Evolutionary conservation across 75 land plant species (phyloP), one percentile per base, ranked within the genome.

Genomic region (Adiantum capillusveneris): DNA sequence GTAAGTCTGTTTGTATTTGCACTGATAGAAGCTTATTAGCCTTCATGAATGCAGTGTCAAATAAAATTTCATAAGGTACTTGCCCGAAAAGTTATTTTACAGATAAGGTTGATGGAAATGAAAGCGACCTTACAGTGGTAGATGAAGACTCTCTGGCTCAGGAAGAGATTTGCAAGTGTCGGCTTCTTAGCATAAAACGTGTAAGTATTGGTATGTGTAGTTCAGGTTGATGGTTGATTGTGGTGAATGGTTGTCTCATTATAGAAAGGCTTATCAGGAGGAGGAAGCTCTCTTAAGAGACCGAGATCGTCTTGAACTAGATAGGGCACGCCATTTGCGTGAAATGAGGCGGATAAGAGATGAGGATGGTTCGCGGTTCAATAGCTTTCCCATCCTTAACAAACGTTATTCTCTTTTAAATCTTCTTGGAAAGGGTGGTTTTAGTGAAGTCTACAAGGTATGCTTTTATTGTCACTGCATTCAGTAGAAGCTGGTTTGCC

Each of bases 361-460:
- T 74, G 98, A 93, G 57, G 98, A 93, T 77, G 96, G 87, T 31
- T 93, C 98, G 29, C 81, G 84, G 3, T 93, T 93, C 56, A 93
- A 93, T 77, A 90, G 85, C 62, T 93, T 88, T 61, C 90, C 79
- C 48, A 81, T 93, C 49, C 65, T 93, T n/a, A 88, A 89, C 60
- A 81, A 83, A 52, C 66, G 98, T 50, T 93, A 93, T 74, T 96
- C 98, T 28, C 78, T 93, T 16, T 57, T 93, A 27, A 93, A 93
- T 59, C 90, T 93, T 69, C 81, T 93, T 24, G 98, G 98, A n/a
- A 93, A 85, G 65, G 98, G 98, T 72, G 98, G 98, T 28, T 93
- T 93, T 46, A 89, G 98, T 63, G 98, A 93, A 70, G 98, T 93
- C 65, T 93, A 85, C 67, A 93, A 93, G 90, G 98, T 86, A 63